phyloP scores from a whole-genome alignment of 495 filamentous ascomycete genomes.

The Penicillium dipodomyicola region DNA sequence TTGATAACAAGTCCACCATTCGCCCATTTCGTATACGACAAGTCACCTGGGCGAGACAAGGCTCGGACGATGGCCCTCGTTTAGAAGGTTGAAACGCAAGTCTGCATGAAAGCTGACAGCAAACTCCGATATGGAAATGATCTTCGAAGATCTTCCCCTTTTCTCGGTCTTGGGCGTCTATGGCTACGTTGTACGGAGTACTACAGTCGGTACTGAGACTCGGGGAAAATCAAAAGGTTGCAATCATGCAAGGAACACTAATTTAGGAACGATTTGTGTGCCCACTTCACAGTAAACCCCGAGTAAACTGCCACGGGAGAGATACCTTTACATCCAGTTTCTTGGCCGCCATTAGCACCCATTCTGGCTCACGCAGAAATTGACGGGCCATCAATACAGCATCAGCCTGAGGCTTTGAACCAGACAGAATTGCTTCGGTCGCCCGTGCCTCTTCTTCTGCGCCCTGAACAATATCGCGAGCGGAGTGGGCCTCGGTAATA shows the following conservation, averaged over 20 bases:
- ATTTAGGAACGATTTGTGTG: neutral
- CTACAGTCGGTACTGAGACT: neutral
- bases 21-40: neutral
- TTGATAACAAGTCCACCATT: neutral
- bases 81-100: neutral
- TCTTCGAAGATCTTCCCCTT: neutral
- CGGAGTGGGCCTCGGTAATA: slow-evolving; percentile 62
- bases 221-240: neutral
- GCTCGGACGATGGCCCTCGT: neutral
- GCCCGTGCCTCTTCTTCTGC: slow-evolving; percentile 46
- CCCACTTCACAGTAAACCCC: slow-evolving; percentile 12
- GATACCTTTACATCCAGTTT: slow-evolving; percentile 57
- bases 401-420: slow-evolving; percentile 53
- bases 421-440: slow-evolving; percentile 35
- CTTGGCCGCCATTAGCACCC: slow-evolving; percentile 59
- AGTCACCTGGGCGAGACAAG: neutral
- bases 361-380: slow-evolving; percentile 66
- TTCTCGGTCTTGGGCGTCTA: neutral
- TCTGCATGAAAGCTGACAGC: neutral
- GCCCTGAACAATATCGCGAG: slow-evolving; percentile 56
- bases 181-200: neutral
- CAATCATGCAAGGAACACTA: neutral
- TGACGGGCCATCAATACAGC: slow-evolving; percentile 62
- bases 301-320: slow-evolving; percentile 53
- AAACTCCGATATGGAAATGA: neutral